phyloP scores from a whole-genome alignment of 768 basidiomycete genomes.

The Gelatoporia subvermispora region DNA sequence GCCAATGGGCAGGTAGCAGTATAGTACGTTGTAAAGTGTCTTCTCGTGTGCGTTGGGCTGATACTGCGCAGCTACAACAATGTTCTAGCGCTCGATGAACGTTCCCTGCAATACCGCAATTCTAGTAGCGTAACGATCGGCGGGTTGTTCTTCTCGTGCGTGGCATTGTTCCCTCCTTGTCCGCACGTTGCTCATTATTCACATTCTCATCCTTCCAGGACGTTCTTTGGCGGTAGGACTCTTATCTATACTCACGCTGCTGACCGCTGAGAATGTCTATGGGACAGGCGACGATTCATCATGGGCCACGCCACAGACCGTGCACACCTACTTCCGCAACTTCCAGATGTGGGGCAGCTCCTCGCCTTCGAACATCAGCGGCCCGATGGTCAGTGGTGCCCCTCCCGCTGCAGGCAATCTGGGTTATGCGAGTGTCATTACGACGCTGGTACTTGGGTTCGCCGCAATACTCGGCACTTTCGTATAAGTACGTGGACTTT shows the following conservation, averaged over 20 bases:
- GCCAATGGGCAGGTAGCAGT: constrained; percentile 74
- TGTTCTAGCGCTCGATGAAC: constrained; percentile 52
- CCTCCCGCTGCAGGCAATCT: not conserved
- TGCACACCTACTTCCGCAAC: constrained; percentile 75
- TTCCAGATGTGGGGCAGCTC: constrained; percentile 60
- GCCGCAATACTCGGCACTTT: too few species aligned
- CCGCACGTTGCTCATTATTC: constrained; percentile 3
- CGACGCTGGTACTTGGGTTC: too few species aligned
- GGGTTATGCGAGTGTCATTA: too few species aligned
- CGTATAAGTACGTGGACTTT: too few species aligned
- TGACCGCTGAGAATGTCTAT: constrained; percentile 10
- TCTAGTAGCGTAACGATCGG: constrained; percentile 47
- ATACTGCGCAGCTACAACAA: constrained; percentile 56
- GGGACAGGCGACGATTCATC: constrained; percentile 51
- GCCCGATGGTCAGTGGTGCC: constrained; percentile 15
- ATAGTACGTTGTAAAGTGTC: constrained; percentile 42
- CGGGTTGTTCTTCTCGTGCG: constrained; percentile 78
- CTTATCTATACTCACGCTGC: not conserved
- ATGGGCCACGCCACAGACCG: constrained; percentile 67
- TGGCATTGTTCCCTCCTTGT: constrained; percentile 4
- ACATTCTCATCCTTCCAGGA: constrained; percentile 34
- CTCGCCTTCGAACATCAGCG: constrained; percentile 38
- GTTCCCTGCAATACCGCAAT: constrained; percentile 60
- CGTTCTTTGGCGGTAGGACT: constrained; percentile 71
- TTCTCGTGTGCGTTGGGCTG: not conserved